Evolutionary conservation across 257 asterid genomes (phyloP).

Genomic region (Echites panduratus): DNA sequence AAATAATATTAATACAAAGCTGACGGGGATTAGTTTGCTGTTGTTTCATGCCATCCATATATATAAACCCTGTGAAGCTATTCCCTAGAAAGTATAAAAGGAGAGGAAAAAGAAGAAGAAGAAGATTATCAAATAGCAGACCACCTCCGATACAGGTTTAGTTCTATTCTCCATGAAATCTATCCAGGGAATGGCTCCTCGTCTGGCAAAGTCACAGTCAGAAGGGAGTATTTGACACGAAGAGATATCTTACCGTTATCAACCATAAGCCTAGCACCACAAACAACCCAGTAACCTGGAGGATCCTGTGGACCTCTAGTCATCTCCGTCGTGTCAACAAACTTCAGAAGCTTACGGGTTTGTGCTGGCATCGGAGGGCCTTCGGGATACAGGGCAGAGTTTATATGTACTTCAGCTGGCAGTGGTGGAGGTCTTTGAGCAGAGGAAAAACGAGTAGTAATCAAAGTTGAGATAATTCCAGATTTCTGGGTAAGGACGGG

Average conservation of each 20-base stretch:
- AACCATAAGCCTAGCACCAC: conserved; percentile 70
- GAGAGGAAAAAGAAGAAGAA: no score
- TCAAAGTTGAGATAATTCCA: conserved; percentile 54
- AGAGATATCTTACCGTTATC: conserved; percentile 60
- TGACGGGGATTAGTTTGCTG: background rate
- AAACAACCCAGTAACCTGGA: conserved; percentile 79
- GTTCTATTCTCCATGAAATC: background rate
- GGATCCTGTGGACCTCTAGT: conserved; percentile 67
- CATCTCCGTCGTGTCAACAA: conserved; percentile 70
- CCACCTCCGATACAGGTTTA: background rate
- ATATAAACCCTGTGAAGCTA: background rate
- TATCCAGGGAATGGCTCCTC: conserved; percentile 35
- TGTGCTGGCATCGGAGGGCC: conserved; percentile 72
- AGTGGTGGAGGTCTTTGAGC: conserved; percentile 52
- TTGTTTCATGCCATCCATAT: background rate
- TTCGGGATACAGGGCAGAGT: conserved; percentile 67
- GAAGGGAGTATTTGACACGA: conserved; percentile 61
- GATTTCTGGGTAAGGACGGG: conserved; percentile 56
- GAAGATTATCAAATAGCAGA: background rate
- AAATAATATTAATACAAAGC: background rate
- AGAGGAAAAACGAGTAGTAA: conserved; percentile 48
- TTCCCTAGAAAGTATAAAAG: no score
- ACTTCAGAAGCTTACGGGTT: conserved; percentile 53
- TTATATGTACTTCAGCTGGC: conserved; percentile 55
- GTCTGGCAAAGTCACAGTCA: conserved; percentile 46